Conservation (phyloP, 2,329 filamentous ascomycete genomes). For the Pseudocercospora cruenta region DNA sequence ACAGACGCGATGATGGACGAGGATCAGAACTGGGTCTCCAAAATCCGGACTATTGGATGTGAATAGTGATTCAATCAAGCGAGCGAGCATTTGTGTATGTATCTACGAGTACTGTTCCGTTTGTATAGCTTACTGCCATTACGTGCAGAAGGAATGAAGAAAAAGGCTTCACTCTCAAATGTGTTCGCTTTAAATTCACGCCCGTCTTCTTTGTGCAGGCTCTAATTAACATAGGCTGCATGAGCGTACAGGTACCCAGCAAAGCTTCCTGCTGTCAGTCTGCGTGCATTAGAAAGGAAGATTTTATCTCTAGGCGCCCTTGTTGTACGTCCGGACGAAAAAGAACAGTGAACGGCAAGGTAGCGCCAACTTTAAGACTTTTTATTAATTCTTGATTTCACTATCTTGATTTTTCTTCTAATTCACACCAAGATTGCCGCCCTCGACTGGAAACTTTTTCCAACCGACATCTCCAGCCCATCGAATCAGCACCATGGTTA, state of each 20-base stretch:
- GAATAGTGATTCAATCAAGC: neutral
- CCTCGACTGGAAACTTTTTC: neutral
- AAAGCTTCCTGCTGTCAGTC: neutral
- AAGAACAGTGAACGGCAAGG: neutral
- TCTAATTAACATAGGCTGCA: neutral
- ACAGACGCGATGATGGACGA: conserved; percentile 8
- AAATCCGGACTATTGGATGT: neutral
- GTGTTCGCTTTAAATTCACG: neutral
- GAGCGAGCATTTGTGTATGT: conserved; percentile 9
- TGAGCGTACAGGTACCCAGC: neutral
- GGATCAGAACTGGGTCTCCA: neutral
- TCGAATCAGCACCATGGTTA: too few species aligned
- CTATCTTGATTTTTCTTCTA: neutral
- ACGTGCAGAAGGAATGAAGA: neutral
- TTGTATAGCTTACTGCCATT: conserved; percentile 4
- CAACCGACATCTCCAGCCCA: neutral
- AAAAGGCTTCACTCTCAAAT: neutral
- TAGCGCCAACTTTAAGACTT: neutral
- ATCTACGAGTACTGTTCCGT: conserved; percentile 1
- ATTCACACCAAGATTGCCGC: neutral
- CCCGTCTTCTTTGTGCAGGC: neutral
- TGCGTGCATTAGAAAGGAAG: neutral
- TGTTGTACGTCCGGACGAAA: neutral
- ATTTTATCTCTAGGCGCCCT: neutral
- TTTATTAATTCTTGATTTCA: neutral